Evolutionary conservation across 768 basidiomycete genomes (phyloP).

Genomic region (Naematelia aurantialba): DNA sequence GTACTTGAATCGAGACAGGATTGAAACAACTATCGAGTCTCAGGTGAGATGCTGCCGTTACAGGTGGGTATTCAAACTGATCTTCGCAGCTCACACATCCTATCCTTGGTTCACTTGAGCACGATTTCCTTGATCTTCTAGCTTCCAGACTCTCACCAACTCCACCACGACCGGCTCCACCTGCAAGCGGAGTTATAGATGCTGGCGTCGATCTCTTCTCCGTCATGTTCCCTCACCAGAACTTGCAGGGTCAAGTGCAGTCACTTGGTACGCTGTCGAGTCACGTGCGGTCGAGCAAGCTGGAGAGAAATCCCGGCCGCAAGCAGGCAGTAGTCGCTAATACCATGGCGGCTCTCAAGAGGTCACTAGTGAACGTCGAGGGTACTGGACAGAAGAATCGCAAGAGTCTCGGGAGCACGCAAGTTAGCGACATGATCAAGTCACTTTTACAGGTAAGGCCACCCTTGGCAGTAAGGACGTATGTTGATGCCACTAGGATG

Average conservation of each 20-base stretch:
- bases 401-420: constrained; percentile 36
- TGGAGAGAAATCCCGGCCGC: constrained; percentile 82
- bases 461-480: not conserved
- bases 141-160: constrained; percentile 29
- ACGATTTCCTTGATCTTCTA: constrained; percentile 74
- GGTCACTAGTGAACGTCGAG: constrained; percentile 57
- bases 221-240: constrained; percentile 72
- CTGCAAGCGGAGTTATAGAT: constrained; percentile 79
- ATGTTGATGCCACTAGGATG: constrained; percentile 57
- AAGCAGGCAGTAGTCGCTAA: constrained; percentile 81
- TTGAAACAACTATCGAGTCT: constrained; percentile 73
- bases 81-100: constrained; percentile 64
- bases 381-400: constrained; percentile 30
- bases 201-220: constrained; percentile 84
- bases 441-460: constrained; percentile 69
- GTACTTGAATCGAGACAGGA: constrained; percentile 67
- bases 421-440: constrained; percentile 52
- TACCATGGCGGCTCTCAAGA: constrained; percentile 67
- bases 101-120: constrained; percentile 76
- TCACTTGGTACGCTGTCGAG: constrained; percentile 48
- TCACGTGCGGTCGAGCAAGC: constrained; percentile 64
- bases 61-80: not conserved
- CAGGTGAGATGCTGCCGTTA: constrained; percentile 58
- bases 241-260: constrained; percentile 53
- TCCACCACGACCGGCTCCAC: constrained; percentile 63